Conservation (phyloP, 1,139 yeast species). For the Zygoascus meyerae region DNA sequence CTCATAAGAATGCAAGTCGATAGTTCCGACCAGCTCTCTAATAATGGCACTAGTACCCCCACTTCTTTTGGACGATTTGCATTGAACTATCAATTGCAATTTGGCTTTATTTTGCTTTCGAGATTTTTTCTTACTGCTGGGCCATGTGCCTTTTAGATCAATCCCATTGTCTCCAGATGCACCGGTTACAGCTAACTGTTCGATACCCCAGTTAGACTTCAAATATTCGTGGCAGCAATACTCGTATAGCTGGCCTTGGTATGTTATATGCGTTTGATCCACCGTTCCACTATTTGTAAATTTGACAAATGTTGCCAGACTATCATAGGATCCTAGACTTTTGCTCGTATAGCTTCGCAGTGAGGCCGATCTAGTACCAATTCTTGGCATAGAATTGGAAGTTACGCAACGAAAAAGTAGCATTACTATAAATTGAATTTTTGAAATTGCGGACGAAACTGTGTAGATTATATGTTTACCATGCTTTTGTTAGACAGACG, state of each 20-base stretch:
- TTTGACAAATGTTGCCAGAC: background rate
- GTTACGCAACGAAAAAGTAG: too few species aligned
- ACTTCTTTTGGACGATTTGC: slow-evolving; percentile 1
- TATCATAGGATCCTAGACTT: background rate
- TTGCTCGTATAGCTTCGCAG: background rate
- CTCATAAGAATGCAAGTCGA: background rate
- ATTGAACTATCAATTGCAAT: slow-evolving; percentile 2
- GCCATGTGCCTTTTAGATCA: slow-evolving; percentile 7
- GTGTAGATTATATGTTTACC: too few species aligned
- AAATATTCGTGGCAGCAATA: background rate
- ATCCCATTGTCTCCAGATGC: slow-evolving; percentile 7
- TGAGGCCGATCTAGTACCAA: too few species aligned
- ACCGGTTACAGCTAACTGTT: background rate
- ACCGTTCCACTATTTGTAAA: slow-evolving; percentile 1
- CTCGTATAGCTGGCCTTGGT: slow-evolving; percentile 9
- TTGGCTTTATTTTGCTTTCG: background rate
- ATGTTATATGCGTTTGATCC: background rate
- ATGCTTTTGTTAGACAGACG: too few species aligned
- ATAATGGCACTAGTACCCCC: background rate
- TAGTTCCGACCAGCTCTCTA: slow-evolving; percentile 5
- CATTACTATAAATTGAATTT: too few species aligned
- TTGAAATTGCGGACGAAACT: too few species aligned
- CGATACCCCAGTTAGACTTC: background rate
- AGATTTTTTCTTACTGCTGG: background rate
- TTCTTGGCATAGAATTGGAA: too few species aligned